Base-by-base conservation (phyloP, 2,329 filamentous ascomycete genomes). In the Pseudocercospora ulei region DNA sequence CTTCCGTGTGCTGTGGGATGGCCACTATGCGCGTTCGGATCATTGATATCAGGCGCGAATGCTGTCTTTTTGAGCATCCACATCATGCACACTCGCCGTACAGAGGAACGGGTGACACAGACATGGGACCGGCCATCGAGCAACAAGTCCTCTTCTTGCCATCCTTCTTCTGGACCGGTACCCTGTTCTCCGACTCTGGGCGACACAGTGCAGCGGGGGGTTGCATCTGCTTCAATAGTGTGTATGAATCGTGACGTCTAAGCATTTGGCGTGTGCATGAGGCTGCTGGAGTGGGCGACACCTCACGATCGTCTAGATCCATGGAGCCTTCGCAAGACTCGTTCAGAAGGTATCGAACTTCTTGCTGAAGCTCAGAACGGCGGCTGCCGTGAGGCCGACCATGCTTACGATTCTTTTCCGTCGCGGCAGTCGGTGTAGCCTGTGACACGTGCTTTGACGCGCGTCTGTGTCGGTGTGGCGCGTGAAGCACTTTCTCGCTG, bases 101-200 rank as follows among this genome's bases (percentile, higher is more conserved):
- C 13, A 52, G 27, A 14, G 43, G 34, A 19, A 44, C 43, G 28
- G 50, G 49, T 29, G 52, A 53, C 26, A 48, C 39, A 23, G 50
- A 52, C 43, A 52, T 51, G 18, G 44, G 29, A 12, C 46, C 36
- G 12, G 47, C 44, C 3, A 27, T 17, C 12, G 53, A 56, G 39
- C 54, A 56, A 44, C 57, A 60, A 17, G 50, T 54, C 7, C 57
- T 45, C 47, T 60, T 60, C 43, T 54, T 56, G 38, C 57, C 57
- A 19, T 56, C 52, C 23, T 52, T 44, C 41, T 55, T 57, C 31
- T 53, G 48, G 12, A 59, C 49, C 5, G 56, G 53, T 9, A 57
- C 35, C 22, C 56, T 43, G 19, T 36, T 46, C 12, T 9, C 11
- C 26, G 44, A 42, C 5, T 48, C 46, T 18, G 41, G 44, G 29